Percentiles rank a stretch among this genome's conserved stretches.
Evolutionary conservation across 805 yeast genomes (phyloP).

Genomic region (Saccharomycopsis guyanensis): DNA sequence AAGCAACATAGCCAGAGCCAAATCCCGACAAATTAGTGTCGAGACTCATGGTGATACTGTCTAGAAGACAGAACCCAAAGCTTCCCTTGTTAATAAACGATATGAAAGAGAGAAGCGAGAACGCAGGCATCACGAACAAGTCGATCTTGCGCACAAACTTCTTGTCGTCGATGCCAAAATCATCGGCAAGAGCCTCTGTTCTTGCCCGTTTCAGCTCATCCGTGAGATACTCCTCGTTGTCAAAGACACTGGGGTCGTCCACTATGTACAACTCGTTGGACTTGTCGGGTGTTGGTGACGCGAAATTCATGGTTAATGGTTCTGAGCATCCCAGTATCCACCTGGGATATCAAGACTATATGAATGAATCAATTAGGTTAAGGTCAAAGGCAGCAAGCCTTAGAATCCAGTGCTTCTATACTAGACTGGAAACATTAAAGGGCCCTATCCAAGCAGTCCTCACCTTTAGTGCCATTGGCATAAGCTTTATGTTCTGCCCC

Average conservation of each 20-base stretch:
- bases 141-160: conserved; percentile 58
- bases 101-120: conserved; percentile 57
- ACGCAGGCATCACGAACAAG: conserved; percentile 58
- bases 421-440: no score
- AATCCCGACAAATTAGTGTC: conserved; percentile 25
- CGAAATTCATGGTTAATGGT: no score
- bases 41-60: conserved; percentile 44
- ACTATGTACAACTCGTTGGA: no score
- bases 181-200: conserved; percentile 30
- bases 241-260: background rate
- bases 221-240: background rate
- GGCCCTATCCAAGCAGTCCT: no score
- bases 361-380: no score
- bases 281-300: no score
- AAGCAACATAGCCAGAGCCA: conserved; percentile 56
- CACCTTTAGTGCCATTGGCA: no score
- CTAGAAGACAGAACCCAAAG: conserved; percentile 62
- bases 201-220: background rate
- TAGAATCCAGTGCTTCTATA: no score
- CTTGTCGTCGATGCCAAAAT: conserved; percentile 41
- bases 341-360: no score
- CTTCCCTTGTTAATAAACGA: conserved; percentile 71
- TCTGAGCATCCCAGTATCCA: no score
- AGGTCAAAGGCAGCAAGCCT: no score
- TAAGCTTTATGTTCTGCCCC: no score